Base-by-base conservation (phyloP, 495 filamentous ascomycete species). In the Talaromyces nanjingensis region DNA sequence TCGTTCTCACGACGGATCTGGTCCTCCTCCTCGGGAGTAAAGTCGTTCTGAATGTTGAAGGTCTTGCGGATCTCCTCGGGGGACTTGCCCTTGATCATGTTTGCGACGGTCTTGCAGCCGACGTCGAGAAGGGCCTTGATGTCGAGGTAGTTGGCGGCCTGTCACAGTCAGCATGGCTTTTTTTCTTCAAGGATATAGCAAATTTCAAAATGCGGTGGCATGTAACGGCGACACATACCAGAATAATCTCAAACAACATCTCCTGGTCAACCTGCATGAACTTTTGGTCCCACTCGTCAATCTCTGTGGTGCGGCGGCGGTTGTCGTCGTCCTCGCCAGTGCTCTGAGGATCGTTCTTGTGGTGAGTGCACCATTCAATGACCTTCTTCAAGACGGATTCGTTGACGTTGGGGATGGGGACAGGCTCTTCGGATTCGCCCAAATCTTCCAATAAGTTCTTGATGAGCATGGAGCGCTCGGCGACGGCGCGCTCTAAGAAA, bases 251-350 rank as follows among this genome's bases (percentile, higher is more conserved):
- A 66, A 98, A 98, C 1, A 98, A 85, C 94, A 98, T 97, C 78
- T 98, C 94, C 72, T 98, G 94, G 72, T 98, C 94, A 8, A 98
- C 94, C 77, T 98, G 94, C 94, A 98, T 98, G 74, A 97, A 98
- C 74, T 98, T 98, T 76, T 97, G 94, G 69, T 98, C 94, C 94
- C 94, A 98, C 78, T 98, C 94, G 47, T 97, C 94, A 69, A 98
- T 98, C 60, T 98, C 94, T 22, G 94, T 97, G 0, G 92, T 96
- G 86, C 97, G 96, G 83, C 97, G 97, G 66, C 96, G 91, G 42
- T 84, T 89, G 71, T 98, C 94, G 67, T 92, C 89, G 65, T 98
- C 93, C 60, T 98, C 94, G 59, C 93, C 91, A 60, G 85, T 80
- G 47, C 85, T 81, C 18, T 86, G 83, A 53, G 94, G 90, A 73